Evolutionary conservation across 2,329 filamentous ascomycete genomes (phyloP).

Genomic region (Incumbomyces lentus): DNA sequence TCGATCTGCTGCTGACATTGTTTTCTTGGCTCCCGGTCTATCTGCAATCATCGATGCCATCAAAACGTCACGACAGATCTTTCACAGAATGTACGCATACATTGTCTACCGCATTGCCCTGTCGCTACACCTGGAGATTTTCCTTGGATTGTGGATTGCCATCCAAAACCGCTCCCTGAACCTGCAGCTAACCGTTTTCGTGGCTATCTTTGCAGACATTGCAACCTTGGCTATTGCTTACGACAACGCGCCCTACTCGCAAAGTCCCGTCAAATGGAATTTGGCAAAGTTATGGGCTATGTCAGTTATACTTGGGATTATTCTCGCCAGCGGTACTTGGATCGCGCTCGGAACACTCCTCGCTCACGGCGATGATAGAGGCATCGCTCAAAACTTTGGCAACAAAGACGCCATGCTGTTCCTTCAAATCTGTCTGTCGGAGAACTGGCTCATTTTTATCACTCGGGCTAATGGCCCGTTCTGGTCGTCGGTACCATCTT

Average conservation of each 20-base stretch:
- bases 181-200: constrained; percentile 81
- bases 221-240: constrained; percentile 87
- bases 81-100: constrained; percentile 95
- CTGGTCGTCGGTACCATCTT: constrained; percentile 81
- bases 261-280: constrained; percentile 88
- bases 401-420: constrained; percentile 72
- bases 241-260: constrained; percentile 81
- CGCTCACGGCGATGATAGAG: constrained; percentile 55
- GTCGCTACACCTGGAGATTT: constrained; percentile 83
- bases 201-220: constrained; percentile 88
- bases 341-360: constrained; percentile 81
- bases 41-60: constrained; percentile 87
- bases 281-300: constrained; percentile 89
- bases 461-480: constrained; percentile 86
- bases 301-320: constrained; percentile 70
- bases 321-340: constrained; percentile 77
- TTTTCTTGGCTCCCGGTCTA: constrained; percentile 83
- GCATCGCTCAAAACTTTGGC: constrained; percentile 86
- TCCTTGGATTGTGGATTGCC: constrained; percentile 83
- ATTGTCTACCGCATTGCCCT: constrained; percentile 91
- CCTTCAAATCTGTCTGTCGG: constrained; percentile 78
- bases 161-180: constrained; percentile 77
- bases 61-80: constrained; percentile 88
- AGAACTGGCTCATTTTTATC: constrained; percentile 97
- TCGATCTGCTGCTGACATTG: constrained; percentile 83